Evolutionary conservation across 805 yeast species (phyloP), one percentile per base, ranked within the genome.

Genomic region (Nakazawaea pomicola): DNA sequence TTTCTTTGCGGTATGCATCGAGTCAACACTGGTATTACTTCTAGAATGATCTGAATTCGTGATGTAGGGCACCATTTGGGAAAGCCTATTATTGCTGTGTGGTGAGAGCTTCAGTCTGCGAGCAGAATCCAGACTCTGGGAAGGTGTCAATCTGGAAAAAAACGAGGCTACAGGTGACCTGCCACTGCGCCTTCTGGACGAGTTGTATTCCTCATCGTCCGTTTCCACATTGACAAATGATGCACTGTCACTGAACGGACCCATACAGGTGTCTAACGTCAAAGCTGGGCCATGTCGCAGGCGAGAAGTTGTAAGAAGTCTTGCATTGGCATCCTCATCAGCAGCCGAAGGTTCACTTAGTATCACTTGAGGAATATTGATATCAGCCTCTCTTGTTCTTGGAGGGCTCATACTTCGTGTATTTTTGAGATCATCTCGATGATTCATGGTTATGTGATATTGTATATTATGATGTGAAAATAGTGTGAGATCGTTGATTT

Each of bases 11-110:
- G 34, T 15, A 14, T 30, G 29, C 28, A 23, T 16, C 5, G 36
- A 11, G 4, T 35, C 44, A 23, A 23, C 25, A 23, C 25, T 23
- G 5, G 20, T 5, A 19, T 37, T 29, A 15, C 27, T 19, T 16
- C 14, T 32, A 4, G 38, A 29, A 21, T n/a, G 35, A 9, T 24
- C 23, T 4, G 30, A 24, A 4, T 36, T 24, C 8, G 5, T 28
- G 27, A 38, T 32, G 19, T 38, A 38, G 32, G 42, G 42, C 33
- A 38, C 33, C 37, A 38, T 25, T 8, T 33, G 18, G 21, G 37
- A 21, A 9, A 25, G 11, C 16, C 40, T 32, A 19, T 32, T 19
- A 15, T n/a, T n/a, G 29, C 15, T 8, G 14, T 33, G n/a, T 5
- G 36, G 36, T 6, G 36, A 19, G 11, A 33, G 29, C n/a, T 9